Percentiles rank a stretch among this genome's conserved stretches.
These are phyloP conservation scores for Suillus spraguei DNA, from an alignment of 768 basidiomycete genomes.

Conservation along the genomic window DNA sequence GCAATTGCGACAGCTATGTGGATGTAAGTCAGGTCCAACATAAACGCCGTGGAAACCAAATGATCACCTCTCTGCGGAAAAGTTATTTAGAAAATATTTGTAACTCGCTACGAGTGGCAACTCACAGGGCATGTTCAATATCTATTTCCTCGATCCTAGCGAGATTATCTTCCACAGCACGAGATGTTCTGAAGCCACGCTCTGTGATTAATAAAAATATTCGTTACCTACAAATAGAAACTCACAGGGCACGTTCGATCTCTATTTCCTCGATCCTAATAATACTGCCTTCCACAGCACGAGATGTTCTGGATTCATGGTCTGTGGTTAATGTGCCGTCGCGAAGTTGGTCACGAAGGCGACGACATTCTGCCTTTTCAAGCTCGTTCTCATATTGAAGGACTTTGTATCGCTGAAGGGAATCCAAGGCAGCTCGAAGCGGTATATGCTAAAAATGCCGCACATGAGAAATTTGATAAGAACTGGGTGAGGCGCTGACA, in stretches of 20 bases:
- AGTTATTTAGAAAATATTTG: neutral
- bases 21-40: conserved; percentile 19
- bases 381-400: conserved; percentile 37
- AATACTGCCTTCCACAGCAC: conserved; percentile 39
- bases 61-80: conserved; percentile 11
- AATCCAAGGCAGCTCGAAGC: conserved; percentile 32
- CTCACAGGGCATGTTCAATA: conserved; percentile 29
- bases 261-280: no score
- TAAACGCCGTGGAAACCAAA: neutral
- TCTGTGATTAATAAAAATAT: conserved; percentile 20
- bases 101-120: neutral
- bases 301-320: conserved; percentile 36
- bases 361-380: conserved; percentile 33
- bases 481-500: neutral
- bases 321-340: conserved; percentile 28
- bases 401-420: conserved; percentile 41
- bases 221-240: neutral
- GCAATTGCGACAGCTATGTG: conserved; percentile 34
- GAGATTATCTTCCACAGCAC: conserved; percentile 6
- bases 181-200: conserved; percentile 1
- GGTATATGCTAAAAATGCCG: conserved; percentile 33
- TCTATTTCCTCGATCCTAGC: conserved; percentile 35
- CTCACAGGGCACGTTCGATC: no score
- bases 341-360: conserved; percentile 33
- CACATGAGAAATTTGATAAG: conserved; percentile 21